These are phyloP conservation scores for Coemansia sp. DNA, from an alignment of 192 early-diverging fungal genomes.

Conservation along the genomic window DNA sequence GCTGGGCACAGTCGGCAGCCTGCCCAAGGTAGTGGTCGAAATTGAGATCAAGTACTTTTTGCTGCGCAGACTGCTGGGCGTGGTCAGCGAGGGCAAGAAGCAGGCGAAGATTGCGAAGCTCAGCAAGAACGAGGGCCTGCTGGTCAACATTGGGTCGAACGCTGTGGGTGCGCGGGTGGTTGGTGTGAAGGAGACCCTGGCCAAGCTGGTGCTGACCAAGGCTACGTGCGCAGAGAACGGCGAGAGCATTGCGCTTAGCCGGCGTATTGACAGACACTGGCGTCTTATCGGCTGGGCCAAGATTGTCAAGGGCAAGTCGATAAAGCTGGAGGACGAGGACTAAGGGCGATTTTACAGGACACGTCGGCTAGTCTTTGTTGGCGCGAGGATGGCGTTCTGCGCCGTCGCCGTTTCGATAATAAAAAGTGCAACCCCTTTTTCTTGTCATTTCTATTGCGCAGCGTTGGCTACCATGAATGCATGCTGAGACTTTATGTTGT, in stretches of 20 bases:
- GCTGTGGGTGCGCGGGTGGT: constrained; percentile 92
- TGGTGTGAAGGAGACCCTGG: constrained; percentile 89
- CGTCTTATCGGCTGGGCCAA: constrained; percentile 98
- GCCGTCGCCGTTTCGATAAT: too few species aligned
- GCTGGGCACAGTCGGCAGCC: constrained; percentile 82
- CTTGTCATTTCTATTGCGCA: too few species aligned
- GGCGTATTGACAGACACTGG: constrained; percentile 98
- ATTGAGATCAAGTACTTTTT: constrained; percentile 97
- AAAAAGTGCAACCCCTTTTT: too few species aligned
- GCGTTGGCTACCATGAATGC: too few species aligned
- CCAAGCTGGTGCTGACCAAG: constrained; percentile 86
- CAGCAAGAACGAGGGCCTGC: constrained; percentile 84
- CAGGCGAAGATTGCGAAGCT: constrained; percentile 95
- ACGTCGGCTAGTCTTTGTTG: background rate
- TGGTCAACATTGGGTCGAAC: constrained; percentile 96
- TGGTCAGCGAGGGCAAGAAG: constrained; percentile 97
- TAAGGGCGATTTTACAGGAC: background rate
- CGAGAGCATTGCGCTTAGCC: constrained; percentile 92
- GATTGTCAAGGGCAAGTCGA: constrained; percentile 73
- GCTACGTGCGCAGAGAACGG: constrained; percentile 93
- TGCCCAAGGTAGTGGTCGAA: constrained; percentile 91
- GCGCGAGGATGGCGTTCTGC: background rate
- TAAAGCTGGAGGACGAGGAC: constrained; percentile 17
- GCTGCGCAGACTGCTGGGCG: constrained; percentile 91
- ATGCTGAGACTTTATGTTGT: too few species aligned